phyloP scores from a whole-genome alignment of 164 flowering plant genomes.

The Sextonia rubra region DNA sequence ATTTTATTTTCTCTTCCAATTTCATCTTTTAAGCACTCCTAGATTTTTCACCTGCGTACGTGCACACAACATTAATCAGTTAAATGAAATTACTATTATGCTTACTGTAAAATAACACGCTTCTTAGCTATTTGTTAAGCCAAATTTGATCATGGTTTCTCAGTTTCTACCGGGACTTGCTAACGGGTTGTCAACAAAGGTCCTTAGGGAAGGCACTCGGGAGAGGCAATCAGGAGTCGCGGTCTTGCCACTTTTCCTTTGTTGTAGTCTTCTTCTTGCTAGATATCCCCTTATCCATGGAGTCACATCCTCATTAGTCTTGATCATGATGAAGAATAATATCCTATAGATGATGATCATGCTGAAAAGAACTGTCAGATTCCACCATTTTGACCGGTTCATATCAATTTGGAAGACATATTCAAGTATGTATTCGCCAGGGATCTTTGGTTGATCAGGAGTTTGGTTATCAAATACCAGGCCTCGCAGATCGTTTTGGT shows the following conservation, averaged over 20 bases:
- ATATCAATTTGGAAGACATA: constrained; percentile 77
- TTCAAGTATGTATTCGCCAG: constrained; percentile 77
- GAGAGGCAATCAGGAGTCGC: constrained; percentile 51
- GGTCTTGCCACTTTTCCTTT: constrained; percentile 35
- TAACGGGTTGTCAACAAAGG: constrained; percentile 24
- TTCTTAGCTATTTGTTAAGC: neutral
- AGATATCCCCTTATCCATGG: constrained; percentile 90
- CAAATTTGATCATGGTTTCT: neutral
- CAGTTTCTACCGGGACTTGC: neutral
- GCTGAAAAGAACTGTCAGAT: constrained; percentile 66
- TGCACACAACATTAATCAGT: neutral
- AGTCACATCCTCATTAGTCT: constrained; percentile 84
- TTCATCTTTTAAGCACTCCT: neutral
- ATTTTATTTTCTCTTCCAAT: neutral
- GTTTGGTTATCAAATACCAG: constrained; percentile 65
- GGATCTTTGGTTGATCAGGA: constrained; percentile 53
- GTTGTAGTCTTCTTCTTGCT: constrained; percentile 76
- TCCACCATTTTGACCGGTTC: constrained; percentile 74
- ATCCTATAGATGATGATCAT: constrained; percentile 78
- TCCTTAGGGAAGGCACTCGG: constrained; percentile 72
- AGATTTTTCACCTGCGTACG: neutral
- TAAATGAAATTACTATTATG: neutral
- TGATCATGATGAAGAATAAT: constrained; percentile 83
- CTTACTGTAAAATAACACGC: neutral
- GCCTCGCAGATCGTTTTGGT: constrained; percentile 80